Evolutionary conservation across 257 asterid genomes (phyloP), one percentile per base, ranked within the genome.

Genomic region (Lycium ferocissimum): DNA sequence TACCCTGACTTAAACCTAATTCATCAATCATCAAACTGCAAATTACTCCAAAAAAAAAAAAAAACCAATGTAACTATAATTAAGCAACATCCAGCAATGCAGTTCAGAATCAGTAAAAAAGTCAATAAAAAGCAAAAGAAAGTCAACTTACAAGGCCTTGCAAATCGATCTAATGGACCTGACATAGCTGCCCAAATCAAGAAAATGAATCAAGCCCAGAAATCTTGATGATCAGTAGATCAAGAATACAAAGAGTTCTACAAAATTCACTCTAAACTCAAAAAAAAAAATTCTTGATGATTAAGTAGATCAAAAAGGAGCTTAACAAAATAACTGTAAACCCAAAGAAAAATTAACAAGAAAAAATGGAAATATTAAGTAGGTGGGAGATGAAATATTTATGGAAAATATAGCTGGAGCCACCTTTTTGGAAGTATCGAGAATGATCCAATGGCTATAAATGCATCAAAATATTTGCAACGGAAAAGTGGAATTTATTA

Each of bases 151-250:
- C 91, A 88, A 51, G 91, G 91, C 86, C 75, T 86, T 37, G 91
- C 91, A 51, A 88, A 78, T 14, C 86, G 91, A 88, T 88, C 91
- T 58, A 88, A 81, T 33, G 91, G 89, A 70, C 91, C 91, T 33
- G 91, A 88, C 89, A 88, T 88, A 73, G 54, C 79, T 51, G 79
- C 38, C 67, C 63, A 22, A 49, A 76, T 56, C 73, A 73, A 78
- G 73, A 20, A 18, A 33, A 59, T 53, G 33, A 45, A 9, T 59
- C 66, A 59, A 73, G 14, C 57, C 12, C 14, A 11, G 40, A 22
- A 62, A 45, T 58, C 61, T 6, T 22, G 81, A 47, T 22, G 61
- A 22, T 53, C 61, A 49, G 81, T 47, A 73, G n/a, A 73, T 73
- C 81, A 6, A 20, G 7, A 75, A 75, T 63, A 43, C 57, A 43